Evolutionary conservation across 768 basidiomycete genomes (phyloP).

Genomic region (Tephrocybe sp.): DNA sequence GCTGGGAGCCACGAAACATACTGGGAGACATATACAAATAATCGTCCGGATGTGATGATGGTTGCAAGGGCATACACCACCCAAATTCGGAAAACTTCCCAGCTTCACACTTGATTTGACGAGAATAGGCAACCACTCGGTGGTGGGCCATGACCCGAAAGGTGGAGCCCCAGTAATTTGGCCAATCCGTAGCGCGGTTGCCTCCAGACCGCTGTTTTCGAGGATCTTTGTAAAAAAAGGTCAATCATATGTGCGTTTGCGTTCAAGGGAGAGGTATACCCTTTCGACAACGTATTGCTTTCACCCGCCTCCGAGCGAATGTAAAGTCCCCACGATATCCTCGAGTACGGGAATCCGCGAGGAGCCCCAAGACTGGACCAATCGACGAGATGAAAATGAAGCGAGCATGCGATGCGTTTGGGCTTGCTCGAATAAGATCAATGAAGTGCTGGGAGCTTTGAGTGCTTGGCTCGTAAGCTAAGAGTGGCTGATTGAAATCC

Average conservation of each 20-base stretch:
- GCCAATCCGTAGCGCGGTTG: conserved; percentile 39
- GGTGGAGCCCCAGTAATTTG: conserved; percentile 41
- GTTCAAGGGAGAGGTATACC: not conserved
- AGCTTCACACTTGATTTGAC: conserved; percentile 30
- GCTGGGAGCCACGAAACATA: conserved; percentile 1
- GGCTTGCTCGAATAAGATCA: not conserved
- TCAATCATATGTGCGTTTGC: not conserved
- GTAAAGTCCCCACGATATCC: not conserved
- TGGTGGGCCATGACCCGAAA: conserved; percentile 39
- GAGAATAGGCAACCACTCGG: conserved; percentile 45
- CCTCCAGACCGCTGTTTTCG: conserved; percentile 30
- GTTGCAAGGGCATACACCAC: not conserved
- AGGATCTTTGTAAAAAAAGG: not conserved
- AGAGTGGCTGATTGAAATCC: conserved; percentile 1
- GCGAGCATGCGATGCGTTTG: not conserved
- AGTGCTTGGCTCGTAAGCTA: not conserved
- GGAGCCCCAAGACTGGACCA: conserved; percentile 2
- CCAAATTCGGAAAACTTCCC: conserved; percentile 23
- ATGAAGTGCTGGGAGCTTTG: not conserved
- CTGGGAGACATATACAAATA: not conserved
- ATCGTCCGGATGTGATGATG: not conserved
- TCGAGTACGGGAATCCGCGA: not conserved
- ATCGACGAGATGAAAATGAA: conserved; percentile 4
- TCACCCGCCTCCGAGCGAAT: not conserved
- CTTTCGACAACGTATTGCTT: not conserved